Evolutionary conservation across 2,329 filamentous ascomycete species (phyloP), one percentile per base, ranked within the genome.

Genomic region (Trichoderma asperellum): DNA sequence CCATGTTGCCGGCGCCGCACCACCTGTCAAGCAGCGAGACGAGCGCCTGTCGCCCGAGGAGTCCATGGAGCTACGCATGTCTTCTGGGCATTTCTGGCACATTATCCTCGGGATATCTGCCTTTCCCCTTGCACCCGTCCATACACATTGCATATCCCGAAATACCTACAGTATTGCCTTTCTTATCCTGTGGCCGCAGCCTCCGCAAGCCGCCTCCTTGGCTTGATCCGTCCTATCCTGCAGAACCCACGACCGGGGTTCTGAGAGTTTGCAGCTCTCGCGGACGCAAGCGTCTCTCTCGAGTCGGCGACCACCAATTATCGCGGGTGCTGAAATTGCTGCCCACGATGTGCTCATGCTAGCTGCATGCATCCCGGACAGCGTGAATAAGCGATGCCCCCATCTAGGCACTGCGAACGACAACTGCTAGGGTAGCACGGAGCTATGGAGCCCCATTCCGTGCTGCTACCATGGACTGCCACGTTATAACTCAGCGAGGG

Each of bases 11-110:
- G 60, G 43, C 37, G 40, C 57, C 32, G 47, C 47, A 52, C 37
- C 64, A 34, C 43, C n/a, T 12, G 21, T 16, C 35, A 43, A 66
- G 55, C 32, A 53, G n/a, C 53, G 35, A 24, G 32, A 10, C n/a
- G 4, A 55, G 21, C 37, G 60, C 68, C 68, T 56, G 68, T 69
- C 68, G 68, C 40, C 67, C 67, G 67, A 68, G 24, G n/a, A 29
- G 21, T 49, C 61, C 63, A 21, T 32, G 63, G 47, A 55, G 57
- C 27, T 43, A 18, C 6, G 21, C n/a, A 11, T 4, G n/a, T 6
- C 12, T 49, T 49, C 18, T 34, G 24, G 18, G 40, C 16, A 43
- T 1, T n/a, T 43, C 18, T 43, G 40, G 18, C 21, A 37, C 27
- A 24, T 56, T 65, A 58, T 43, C 63, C 63, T 66, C 63, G 63